Base-by-base conservation (phyloP, 202 grass and related monocot species). In the Eragrostis tef region DNA sequence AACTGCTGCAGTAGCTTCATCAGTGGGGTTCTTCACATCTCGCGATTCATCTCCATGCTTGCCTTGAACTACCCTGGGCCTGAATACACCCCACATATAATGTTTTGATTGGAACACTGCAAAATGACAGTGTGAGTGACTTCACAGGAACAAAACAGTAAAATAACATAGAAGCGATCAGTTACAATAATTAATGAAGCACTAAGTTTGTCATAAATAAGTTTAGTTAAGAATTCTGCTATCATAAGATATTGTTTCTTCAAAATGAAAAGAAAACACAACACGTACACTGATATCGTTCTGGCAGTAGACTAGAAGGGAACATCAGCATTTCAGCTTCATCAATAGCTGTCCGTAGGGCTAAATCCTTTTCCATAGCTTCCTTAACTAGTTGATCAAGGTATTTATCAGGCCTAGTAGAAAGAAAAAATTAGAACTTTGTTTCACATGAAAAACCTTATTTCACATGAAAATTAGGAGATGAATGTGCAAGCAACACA, bases 41-140 rank as follows among this genome's bases (percentile, higher is more conserved):
- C 7, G 25, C 16, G 12, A 14, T 36, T 13, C 47, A 12, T 29
- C 44, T 49, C 3, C 5, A 20, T 21, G 51, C 63, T 78, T 21
- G 6, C 5, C 25, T 53, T 11, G 13, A 76, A 46, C 62, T 73
- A 75, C 8, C 25, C 42, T 86, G 10, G 77, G 39, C 64, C 71
- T 91, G 45, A 91, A 97, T n/a, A 66, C 82, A n/a, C 79, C 94
- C 94, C 94, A 97, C 3, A 92, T 48, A 71, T 90, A 97, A 77
- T 75, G 67, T 75, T 83, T 85, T 9, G 46, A 78, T 56, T 75
- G 68, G 60, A 94, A 97, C 9, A 34, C 94, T 97, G 50, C 48
- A 64, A 64, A 64, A 36, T 14, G 14, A 64, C 5, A 64, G 14
- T 17, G 56, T 61, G 56, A 59, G 58, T 25, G 4, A 61, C 12